A percentile compares a stretch with the other conserved stretches of the same genome.
Conservation (phyloP, 345 rosid genomes). For the Lepidium sativum region DNA sequence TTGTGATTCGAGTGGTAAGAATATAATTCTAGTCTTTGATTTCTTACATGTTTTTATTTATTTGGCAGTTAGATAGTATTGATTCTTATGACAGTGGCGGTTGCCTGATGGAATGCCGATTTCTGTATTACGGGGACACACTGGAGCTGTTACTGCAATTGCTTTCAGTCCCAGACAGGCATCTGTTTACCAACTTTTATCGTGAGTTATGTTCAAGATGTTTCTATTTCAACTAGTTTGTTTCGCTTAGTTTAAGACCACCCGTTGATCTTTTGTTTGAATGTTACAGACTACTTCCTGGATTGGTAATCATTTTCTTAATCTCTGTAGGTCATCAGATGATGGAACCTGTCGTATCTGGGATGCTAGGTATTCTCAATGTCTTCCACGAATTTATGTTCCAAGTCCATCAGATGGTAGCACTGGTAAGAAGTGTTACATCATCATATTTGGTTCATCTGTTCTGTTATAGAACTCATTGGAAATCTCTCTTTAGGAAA, state of each 20-base stretch:
- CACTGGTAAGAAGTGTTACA: conserved; percentile 45
- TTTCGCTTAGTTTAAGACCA: conserved; percentile 2
- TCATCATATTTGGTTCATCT: not conserved
- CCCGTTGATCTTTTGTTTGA: not conserved
- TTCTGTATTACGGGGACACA: conserved; percentile 90
- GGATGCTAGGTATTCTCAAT: conserved; percentile 87
- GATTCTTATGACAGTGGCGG: conserved; percentile 70
- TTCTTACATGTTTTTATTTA: conserved; percentile 1
- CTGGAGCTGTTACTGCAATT: conserved; percentile 96
- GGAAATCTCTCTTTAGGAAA: conserved; percentile 46
- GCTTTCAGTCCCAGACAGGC: conserved; percentile 90
- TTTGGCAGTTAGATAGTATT: conserved; percentile 9
- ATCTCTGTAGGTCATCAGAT: conserved; percentile 80
- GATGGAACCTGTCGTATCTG: conserved; percentile 99
- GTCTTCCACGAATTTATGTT: conserved; percentile 58
- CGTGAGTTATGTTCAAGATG: conserved; percentile 53
- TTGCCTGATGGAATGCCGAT: conserved; percentile 94
- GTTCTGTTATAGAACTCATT: conserved; percentile 8
- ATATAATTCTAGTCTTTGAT: conserved; percentile 16
- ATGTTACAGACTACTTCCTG: conserved; percentile 16
- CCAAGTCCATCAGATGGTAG: conserved; percentile 66
- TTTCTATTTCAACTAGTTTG: conserved; percentile 4
- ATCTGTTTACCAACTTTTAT: conserved; percentile 78
- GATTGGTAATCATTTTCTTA: conserved; percentile 9
- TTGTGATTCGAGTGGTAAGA: conserved; percentile 90